These are phyloP conservation scores for Paraglomus occultum DNA, from an alignment of 192 early-diverging fungal species.

Conservation along the genomic window DNA sequence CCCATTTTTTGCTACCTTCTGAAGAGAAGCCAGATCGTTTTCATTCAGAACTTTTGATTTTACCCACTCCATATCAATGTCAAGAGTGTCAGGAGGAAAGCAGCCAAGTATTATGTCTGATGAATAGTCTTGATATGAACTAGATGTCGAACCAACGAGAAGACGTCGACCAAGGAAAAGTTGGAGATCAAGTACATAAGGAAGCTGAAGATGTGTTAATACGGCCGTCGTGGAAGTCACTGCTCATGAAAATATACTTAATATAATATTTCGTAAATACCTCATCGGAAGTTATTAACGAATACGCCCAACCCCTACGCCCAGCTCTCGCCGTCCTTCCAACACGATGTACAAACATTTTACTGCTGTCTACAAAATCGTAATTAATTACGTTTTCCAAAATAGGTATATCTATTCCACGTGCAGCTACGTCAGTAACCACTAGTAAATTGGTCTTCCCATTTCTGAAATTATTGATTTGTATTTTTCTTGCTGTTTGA, in stretches of 20 bases:
- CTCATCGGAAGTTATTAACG: slow-evolving; percentile 84
- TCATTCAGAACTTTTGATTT: slow-evolving; percentile 56
- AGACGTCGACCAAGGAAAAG: slow-evolving; percentile 81
- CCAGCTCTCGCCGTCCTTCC: slow-evolving; percentile 97
- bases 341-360: slow-evolving; percentile 96
- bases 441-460: slow-evolving; percentile 79
- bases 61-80: slow-evolving; percentile 76
- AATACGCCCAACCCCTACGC: slow-evolving; percentile 87
- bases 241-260: not conserved
- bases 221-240: not conserved
- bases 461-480: slow-evolving; percentile 81
- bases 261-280: not conserved
- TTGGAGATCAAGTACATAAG: slow-evolving; percentile 91
- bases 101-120: slow-evolving; percentile 77
- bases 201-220: slow-evolving; percentile 46
- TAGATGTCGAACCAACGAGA: slow-evolving; percentile 35
- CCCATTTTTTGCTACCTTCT: slow-evolving; percentile 72
- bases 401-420: slow-evolving; percentile 98
- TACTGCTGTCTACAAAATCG: slow-evolving; percentile 88
- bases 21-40: slow-evolving; percentile 61
- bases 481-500: slow-evolving; percentile 84
- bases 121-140: slow-evolving; percentile 60
- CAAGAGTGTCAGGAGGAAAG: slow-evolving; percentile 67
- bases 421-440: slow-evolving; percentile 98
- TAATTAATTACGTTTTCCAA: slow-evolving; percentile 98